Evolutionary conservation across 495 filamentous ascomycete genomes (phyloP), one percentile per base, ranked within the genome.

Genomic region (Lophiotrema nucula): DNA sequence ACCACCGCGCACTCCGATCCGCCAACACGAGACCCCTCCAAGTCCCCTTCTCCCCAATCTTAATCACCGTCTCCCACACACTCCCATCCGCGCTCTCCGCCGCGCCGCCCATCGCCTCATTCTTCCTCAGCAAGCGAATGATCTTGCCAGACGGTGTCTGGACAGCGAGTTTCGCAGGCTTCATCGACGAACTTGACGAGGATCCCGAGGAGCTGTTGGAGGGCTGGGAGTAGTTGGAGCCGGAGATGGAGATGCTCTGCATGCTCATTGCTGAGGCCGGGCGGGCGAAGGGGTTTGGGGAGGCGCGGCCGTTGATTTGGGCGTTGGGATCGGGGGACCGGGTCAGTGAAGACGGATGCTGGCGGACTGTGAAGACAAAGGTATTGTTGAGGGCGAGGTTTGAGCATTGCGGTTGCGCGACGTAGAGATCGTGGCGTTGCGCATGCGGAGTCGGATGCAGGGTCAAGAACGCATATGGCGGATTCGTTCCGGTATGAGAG

Each of bases 91-190:
- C 85, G 0, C 70, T 73, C 13, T 82, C 84, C 38, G 74, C 71
- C 21, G 69, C 69, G 38, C 76, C 73, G 39, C 60, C 58, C 23
- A 56, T 56, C 12, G 75, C 72, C 51, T 96, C 92, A 37, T 87
- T 87, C 73, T 97, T 97, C 35, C 92, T 81, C 75, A 88, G 92
- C 43, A 98, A 74, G 46, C 93, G 76, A 23, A 97, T 76, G 58
- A 98, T 96, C 74, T 97, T 98, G 44, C 95, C 95, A n/a, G 85
- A 86, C 0, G 93, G 93, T 2, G 88, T 88, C 73, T 98, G 93
- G 35, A 98, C 93, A 0, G 93, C 93, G 22, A 98, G 72, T 70
- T 98, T 98, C 11, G 95, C 93, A 3, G 95, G 91, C 70, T 98
- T 98, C 53, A 78, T 74, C 43, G 51, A 41, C 35, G 27, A 31